Percentiles rank a stretch among this genome's conserved stretches.
phyloP scores from a whole-genome alignment of 2,329 filamentous ascomycete species.

The Fusarium haematococcum region DNA sequence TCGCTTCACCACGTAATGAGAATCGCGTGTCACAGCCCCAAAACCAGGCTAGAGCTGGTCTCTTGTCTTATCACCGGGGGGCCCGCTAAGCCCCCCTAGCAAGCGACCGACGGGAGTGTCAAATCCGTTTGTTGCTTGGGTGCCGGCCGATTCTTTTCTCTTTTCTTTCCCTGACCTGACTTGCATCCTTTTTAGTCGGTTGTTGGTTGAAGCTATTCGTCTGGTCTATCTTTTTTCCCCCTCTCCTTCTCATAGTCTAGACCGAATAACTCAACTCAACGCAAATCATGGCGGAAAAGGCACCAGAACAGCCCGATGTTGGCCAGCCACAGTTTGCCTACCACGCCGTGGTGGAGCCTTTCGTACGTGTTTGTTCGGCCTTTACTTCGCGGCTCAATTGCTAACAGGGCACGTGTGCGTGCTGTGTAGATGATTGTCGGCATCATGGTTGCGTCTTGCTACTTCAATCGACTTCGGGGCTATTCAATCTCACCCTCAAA shows the following conservation, averaged over 20 bases:
- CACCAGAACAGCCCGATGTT: conserved; percentile 25
- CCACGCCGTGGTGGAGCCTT: conserved; percentile 44
- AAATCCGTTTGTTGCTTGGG: background rate
- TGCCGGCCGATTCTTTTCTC: background rate
- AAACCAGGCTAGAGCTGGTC: background rate
- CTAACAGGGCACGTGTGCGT: conserved; percentile 5
- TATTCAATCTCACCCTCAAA: conserved; percentile 38
- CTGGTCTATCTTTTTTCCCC: background rate
- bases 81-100: background rate
- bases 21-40: background rate
- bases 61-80: background rate
- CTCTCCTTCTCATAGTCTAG: background rate
- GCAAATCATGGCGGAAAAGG: background rate
- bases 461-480: conserved; percentile 44
- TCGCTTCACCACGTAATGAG: background rate
- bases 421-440: conserved; percentile 41
- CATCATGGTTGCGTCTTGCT: conserved; percentile 46
- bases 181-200: background rate
- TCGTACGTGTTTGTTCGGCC: conserved; percentile 30
- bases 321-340: conserved; percentile 45
- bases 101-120: background rate
- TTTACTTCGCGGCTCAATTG: background rate
- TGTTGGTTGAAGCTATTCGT: background rate
- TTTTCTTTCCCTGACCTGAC: background rate
- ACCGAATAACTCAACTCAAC: background rate